phyloP scores from a whole-genome alignment of 2,329 filamentous ascomycete species.

The Claviceps monticola region DNA sequence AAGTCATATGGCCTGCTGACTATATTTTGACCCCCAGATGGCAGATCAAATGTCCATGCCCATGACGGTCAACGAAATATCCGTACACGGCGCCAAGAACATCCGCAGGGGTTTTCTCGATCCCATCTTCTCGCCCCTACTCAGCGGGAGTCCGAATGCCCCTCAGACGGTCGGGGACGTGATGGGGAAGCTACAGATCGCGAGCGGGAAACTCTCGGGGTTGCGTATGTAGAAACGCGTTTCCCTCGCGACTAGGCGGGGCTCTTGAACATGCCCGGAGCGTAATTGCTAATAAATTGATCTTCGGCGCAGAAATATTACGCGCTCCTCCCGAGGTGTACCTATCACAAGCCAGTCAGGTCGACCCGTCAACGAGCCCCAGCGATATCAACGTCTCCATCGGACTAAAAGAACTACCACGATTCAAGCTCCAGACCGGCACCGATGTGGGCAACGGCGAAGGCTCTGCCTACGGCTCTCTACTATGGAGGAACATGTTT shows the following conservation, averaged over 20 bases:
- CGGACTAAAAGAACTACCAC: slow-evolving; percentile 67
- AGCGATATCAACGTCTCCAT: slow-evolving; percentile 77
- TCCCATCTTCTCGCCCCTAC: slow-evolving; percentile 62
- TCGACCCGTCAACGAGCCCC: slow-evolving; percentile 53
- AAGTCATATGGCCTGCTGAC: too few relatives aligned
- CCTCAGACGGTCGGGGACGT: slow-evolving; percentile 71
- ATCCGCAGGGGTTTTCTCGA: slow-evolving; percentile 78
- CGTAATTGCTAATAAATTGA: slow-evolving; percentile 7
- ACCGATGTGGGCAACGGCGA: slow-evolving; percentile 91
- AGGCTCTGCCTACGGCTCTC: slow-evolving; percentile 81
- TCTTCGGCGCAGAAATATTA: slow-evolving; percentile 55
- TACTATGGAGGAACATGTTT: slow-evolving; percentile 81
- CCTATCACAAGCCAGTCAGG: slow-evolving; percentile 59
- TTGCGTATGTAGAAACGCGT: slow-evolving; percentile 47
- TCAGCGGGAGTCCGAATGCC: slow-evolving; percentile 51
- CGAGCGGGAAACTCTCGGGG: slow-evolving; percentile 59
- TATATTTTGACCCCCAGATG: slow-evolving; percentile 13
- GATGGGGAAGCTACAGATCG: slow-evolving; percentile 54
- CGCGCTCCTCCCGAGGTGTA: slow-evolving; percentile 70
- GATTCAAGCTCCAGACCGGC: slow-evolving; percentile 80
- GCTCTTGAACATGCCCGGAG: slow-evolving; percentile 7
- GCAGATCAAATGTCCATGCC: slow-evolving; percentile 72
- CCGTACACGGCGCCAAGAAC: slow-evolving; percentile 67
- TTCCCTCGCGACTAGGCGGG: too few relatives aligned
- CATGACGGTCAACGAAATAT: slow-evolving; percentile 74